Evolutionary conservation across 2,329 filamentous ascomycete genomes (phyloP).

Genomic region (Fusarium compactum): DNA sequence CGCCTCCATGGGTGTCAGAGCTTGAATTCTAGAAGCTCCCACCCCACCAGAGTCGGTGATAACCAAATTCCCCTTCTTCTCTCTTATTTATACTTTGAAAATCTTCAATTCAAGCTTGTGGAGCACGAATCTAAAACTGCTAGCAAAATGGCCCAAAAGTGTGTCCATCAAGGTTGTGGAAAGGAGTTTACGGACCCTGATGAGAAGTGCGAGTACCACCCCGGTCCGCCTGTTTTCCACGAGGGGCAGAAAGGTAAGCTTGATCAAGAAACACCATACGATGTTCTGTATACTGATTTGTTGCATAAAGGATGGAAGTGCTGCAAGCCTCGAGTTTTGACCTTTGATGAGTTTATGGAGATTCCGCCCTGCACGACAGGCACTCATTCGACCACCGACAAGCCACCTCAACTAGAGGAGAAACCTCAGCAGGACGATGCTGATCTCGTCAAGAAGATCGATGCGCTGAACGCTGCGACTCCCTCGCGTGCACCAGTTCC

Average conservation of each 20-base stretch:
- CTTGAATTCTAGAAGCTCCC: slow-evolving; percentile 57
- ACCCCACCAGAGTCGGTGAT: slow-evolving; percentile 47
- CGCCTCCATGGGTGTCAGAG: slow-evolving; percentile 21
- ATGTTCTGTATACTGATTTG: slow-evolving; percentile 2
- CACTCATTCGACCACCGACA: slow-evolving; percentile 89
- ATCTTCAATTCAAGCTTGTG: slow-evolving; percentile 5
- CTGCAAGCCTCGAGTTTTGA: slow-evolving; percentile 96
- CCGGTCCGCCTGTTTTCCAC: slow-evolving; percentile 93
- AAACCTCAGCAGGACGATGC: slow-evolving; percentile 60
- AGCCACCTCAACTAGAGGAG: slow-evolving; percentile 71
- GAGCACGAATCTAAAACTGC: not conserved
- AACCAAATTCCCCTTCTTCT: slow-evolving; percentile 19
- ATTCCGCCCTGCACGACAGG: slow-evolving; percentile 94
- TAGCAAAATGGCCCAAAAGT: slow-evolving; percentile 78
- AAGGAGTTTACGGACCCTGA: slow-evolving; percentile 86
- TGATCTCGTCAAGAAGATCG: slow-evolving; percentile 59
- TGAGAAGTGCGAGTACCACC: slow-evolving; percentile 91
- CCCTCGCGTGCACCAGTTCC: slow-evolving; percentile 57
- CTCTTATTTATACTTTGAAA: slow-evolving; percentile 11
- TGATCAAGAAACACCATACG: not conserved
- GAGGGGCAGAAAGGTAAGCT: slow-evolving; percentile 94
- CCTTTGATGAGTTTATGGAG: slow-evolving; percentile 96
- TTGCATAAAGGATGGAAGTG: slow-evolving; percentile 89
- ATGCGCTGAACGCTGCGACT: slow-evolving; percentile 64
- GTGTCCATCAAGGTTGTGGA: slow-evolving; percentile 95